These are phyloP conservation scores for Podaxis mareebaensis DNA, from an alignment of 768 basidiomycete genomes.

Conservation along the genomic window DNA sequence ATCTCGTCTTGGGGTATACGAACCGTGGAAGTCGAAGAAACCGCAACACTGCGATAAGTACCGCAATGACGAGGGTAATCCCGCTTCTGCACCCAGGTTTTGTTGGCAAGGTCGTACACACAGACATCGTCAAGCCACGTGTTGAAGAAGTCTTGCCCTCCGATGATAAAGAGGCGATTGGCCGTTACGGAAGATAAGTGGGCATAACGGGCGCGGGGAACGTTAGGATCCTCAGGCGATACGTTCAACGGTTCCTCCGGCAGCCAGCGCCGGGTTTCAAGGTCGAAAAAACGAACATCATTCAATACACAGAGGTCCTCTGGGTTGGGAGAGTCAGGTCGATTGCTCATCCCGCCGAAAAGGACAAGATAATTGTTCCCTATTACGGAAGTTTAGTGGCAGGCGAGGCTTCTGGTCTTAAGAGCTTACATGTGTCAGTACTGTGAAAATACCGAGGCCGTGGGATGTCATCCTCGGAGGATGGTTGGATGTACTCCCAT, in stretches of 20 bases:
- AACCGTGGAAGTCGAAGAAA: conserved; percentile 68
- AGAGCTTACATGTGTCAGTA: conserved; percentile 72
- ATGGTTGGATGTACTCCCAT: conserved; percentile 72
- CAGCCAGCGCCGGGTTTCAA: conserved; percentile 71
- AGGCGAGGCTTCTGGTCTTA: neutral
- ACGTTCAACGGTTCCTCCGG: conserved; percentile 41
- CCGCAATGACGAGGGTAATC: conserved; percentile 93
- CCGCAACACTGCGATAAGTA: conserved; percentile 92
- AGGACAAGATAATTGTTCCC: conserved; percentile 91
- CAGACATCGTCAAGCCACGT: conserved; percentile 93
- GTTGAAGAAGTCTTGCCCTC: conserved; percentile 93
- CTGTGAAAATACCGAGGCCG: conserved; percentile 94
- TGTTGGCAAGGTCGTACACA: conserved; percentile 76
- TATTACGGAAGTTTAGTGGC: conserved; percentile 26
- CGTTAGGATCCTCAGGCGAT: conserved; percentile 44
- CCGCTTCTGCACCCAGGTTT: conserved; percentile 77
- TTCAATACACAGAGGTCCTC: conserved; percentile 90
- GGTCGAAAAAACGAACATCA: conserved; percentile 89
- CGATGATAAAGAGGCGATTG: conserved; percentile 86
- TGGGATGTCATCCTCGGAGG: conserved; percentile 70
- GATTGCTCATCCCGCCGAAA: conserved; percentile 94
- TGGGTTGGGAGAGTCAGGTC: conserved; percentile 64
- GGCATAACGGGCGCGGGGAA: conserved; percentile 89
- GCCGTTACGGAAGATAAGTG: conserved; percentile 89
- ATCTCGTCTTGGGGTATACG: conserved; percentile 68